A percentile compares a stretch with the other conserved stretches of the same genome.
Conservation (phyloP, 495 filamentous ascomycete species). For the Saxophila tyrrhenica region DNA sequence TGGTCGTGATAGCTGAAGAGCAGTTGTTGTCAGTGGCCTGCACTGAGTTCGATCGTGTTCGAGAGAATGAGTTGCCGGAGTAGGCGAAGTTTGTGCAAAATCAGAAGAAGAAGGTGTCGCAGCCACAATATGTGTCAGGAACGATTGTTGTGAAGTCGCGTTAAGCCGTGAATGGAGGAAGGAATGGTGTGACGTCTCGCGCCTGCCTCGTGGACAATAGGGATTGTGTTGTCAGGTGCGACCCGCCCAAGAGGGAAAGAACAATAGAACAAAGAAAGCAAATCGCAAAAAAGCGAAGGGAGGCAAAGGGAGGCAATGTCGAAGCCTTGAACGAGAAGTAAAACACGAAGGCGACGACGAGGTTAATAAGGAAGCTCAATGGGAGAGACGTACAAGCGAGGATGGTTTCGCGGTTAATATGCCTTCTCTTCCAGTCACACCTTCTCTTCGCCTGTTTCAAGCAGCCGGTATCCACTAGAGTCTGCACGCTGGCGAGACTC, state of each 20-base stretch:
- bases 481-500: not conserved
- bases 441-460: conserved; percentile 1
- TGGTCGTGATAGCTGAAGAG: conserved; percentile 8
- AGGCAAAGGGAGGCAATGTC: too few relatives aligned
- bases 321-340: not conserved
- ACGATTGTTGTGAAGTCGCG: conserved; percentile 14
- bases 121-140: not conserved
- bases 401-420: conserved; percentile 7
- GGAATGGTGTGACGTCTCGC: not conserved
- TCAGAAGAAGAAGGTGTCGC: not conserved
- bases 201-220: conserved; percentile 11
- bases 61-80: not conserved
- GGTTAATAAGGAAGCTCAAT: conserved; percentile 5
- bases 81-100: not conserved
- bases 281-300: conserved; percentile 5
- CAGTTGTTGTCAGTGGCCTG: conserved; percentile 16
- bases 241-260: not conserved
- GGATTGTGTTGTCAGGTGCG: not conserved
- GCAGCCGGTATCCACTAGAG: not conserved
- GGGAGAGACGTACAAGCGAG: not conserved
- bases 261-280: conserved; percentile 5
- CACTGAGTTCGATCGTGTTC: conserved; percentile 6
- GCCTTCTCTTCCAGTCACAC: conserved; percentile 4
- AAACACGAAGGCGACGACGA: conserved; percentile 1
- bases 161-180: not conserved